phyloP scores from a whole-genome alignment of 768 basidiomycete species.

The Suillus decipiens region DNA sequence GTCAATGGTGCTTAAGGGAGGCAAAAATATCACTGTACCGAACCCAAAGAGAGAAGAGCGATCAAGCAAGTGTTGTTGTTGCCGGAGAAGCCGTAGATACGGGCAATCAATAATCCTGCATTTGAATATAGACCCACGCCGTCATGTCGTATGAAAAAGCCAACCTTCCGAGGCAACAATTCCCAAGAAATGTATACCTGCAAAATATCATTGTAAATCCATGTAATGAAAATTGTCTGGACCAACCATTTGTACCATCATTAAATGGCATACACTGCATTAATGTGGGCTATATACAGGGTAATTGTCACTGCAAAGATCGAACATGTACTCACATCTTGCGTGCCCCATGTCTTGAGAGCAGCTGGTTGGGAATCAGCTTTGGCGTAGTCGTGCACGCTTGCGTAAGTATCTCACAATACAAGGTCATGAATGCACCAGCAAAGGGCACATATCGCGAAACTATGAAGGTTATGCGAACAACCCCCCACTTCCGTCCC shows the following conservation, averaged over 20 bases:
- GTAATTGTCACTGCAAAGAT: neutral
- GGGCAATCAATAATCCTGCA: conserved; percentile 2
- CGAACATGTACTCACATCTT: neutral
- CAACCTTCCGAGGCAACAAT: conserved; percentile 3
- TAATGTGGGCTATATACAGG: neutral
- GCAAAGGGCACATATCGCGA: conserved; percentile 13
- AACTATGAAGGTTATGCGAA: conserved; percentile 4
- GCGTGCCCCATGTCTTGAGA: conserved; percentile 1
- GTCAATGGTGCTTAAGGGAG: neutral
- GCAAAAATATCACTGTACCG: neutral
- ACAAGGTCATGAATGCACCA: conserved; percentile 9
- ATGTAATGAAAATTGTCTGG: neutral
- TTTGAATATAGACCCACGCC: neutral
- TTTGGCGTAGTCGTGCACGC: neutral
- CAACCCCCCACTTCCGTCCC: conserved; percentile 11
- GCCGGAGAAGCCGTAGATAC: neutral
- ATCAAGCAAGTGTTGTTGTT: neutral
- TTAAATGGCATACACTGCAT: neutral
- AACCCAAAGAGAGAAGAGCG: neutral
- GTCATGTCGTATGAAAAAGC: neutral
- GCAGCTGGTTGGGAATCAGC: neutral
- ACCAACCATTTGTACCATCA: neutral
- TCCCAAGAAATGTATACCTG: conserved; percentile 1
- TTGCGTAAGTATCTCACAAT: neutral
- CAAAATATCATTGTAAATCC: neutral